These are phyloP conservation scores for Phylloporus rhodoxanthus DNA, from an alignment of 768 basidiomycete species.

Conservation along the genomic window DNA sequence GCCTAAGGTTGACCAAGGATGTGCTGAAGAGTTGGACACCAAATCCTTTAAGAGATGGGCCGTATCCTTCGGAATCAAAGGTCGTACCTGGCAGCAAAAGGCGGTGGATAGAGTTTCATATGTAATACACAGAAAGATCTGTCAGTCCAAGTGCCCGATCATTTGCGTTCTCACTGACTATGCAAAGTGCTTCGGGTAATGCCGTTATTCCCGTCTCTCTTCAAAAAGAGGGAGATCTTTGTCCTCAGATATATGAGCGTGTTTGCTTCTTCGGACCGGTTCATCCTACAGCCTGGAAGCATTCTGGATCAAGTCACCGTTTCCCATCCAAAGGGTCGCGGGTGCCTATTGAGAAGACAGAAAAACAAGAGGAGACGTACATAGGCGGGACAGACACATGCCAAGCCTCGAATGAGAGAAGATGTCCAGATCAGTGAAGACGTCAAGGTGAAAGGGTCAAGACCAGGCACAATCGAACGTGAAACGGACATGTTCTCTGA, in stretches of 20 bases:
- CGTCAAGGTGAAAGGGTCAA: constrained; percentile 1
- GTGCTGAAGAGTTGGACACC: neutral
- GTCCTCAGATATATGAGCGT: neutral
- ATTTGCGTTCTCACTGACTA: constrained; percentile 8
- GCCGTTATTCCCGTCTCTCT: constrained; percentile 9
- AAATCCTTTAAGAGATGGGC: neutral
- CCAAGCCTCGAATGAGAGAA: neutral
- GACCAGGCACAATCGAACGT: constrained; percentile 13
- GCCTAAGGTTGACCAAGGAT: constrained; percentile 2
- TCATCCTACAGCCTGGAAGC: neutral
- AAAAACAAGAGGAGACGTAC: neutral
- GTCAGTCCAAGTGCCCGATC: constrained; percentile 1
- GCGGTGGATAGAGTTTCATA: neutral
- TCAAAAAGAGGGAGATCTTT: neutral
- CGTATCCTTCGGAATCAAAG: neutral
- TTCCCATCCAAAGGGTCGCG: constrained; percentile 22
- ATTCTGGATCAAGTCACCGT: neutral
- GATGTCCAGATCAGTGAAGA: neutral
- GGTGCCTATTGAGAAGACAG: neutral
- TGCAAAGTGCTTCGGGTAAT: neutral
- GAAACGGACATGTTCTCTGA: constrained; percentile 1
- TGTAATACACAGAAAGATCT: neutral
- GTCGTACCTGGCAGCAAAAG: neutral
- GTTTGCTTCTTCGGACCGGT: constrained; percentile 9
- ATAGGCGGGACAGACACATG: neutral